Conservation (phyloP, 1,284 basidiomycete genomes). For the Bothia castanella region DNA sequence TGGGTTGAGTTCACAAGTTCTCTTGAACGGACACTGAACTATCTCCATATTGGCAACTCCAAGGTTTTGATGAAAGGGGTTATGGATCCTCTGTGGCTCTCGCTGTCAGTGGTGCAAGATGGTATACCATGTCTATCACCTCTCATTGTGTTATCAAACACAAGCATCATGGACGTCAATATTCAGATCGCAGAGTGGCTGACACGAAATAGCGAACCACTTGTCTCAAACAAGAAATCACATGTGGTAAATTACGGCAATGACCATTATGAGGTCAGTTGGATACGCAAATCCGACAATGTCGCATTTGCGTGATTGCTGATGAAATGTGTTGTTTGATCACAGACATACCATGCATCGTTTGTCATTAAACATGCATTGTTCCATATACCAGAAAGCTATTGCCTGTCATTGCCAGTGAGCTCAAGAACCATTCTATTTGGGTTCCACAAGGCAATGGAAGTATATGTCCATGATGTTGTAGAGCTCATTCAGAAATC, state of each 20-base stretch:
- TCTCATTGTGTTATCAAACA: not conserved
- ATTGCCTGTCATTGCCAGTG: too few relatives aligned
- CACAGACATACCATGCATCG: too few relatives aligned
- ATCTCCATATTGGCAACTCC: constrained; percentile 2
- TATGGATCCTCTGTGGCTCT: constrained; percentile 12
- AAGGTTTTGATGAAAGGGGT: constrained; percentile 2
- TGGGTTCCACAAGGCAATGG: too few relatives aligned
- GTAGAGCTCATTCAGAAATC: too few relatives aligned
- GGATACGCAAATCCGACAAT: too few relatives aligned
- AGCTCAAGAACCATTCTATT: too few relatives aligned
- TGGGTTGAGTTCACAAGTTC: constrained; percentile 1
- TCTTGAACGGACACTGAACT: constrained; percentile 7
- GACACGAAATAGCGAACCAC: not conserved
- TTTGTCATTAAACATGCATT: too few relatives aligned
- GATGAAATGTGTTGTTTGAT: too few relatives aligned
- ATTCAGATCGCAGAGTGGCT: not conserved
- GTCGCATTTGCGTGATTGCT: too few relatives aligned
- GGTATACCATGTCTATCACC: not conserved
- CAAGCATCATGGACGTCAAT: not conserved
- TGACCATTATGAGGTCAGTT: not conserved
- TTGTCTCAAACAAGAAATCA: not conserved
- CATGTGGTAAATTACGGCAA: not conserved
- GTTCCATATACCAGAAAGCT: too few relatives aligned
- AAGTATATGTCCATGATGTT: too few relatives aligned
- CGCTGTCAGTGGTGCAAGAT: not conserved